phyloP scores from a whole-genome alignment of 1,284 basidiomycete species.

The Earliella scabrosa region DNA sequence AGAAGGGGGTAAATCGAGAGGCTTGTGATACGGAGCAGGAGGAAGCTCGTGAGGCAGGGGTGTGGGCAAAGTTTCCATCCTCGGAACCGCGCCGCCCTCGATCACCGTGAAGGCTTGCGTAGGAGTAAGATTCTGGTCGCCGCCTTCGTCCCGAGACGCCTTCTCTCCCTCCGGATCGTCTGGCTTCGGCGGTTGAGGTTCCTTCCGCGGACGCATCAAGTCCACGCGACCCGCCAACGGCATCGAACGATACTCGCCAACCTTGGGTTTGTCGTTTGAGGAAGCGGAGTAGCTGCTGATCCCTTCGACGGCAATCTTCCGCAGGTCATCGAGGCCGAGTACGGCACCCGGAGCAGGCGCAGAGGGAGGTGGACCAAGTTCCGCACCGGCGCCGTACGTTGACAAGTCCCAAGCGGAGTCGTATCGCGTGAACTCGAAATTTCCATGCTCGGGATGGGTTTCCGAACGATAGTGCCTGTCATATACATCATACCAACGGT shows the following conservation, averaged over 20 bases:
- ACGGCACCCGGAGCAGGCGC: conserved; percentile 33
- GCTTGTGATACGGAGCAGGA: conserved; percentile 42
- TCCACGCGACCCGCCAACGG: conserved; percentile 88
- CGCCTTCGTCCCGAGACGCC: conserved; percentile 9
- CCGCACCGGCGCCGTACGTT: conserved; percentile 31
- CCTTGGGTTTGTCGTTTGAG: conserved; percentile 34
- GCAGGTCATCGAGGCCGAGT: conserved; percentile 72
- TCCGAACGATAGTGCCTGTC: conserved; percentile 81
- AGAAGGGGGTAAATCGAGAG: conserved; percentile 36
- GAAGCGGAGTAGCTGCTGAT: conserved; percentile 34
- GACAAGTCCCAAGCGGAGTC: conserved; percentile 73
- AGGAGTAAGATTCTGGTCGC: conserved; percentile 22
- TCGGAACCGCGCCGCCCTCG: conserved; percentile 27
- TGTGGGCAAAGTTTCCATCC: conserved; percentile 52
- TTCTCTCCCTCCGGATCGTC: neutral
- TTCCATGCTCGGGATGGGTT: conserved; percentile 40
- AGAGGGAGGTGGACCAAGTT: conserved; percentile 29
- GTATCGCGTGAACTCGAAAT: conserved; percentile 75
- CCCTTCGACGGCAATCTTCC: conserved; percentile 67
- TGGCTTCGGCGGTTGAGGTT: conserved; percentile 25
- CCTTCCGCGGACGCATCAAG: conserved; percentile 70
- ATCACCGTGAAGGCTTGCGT: conserved; percentile 31
- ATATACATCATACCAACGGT: conserved; percentile 91
- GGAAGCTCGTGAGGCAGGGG: conserved; percentile 60
- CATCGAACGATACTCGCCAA: conserved; percentile 78